Percentiles rank a stretch among this genome's conserved stretches.
Evolutionary conservation across 306 rosid genomes (phyloP).

Genomic region (Citrullus amarus): DNA sequence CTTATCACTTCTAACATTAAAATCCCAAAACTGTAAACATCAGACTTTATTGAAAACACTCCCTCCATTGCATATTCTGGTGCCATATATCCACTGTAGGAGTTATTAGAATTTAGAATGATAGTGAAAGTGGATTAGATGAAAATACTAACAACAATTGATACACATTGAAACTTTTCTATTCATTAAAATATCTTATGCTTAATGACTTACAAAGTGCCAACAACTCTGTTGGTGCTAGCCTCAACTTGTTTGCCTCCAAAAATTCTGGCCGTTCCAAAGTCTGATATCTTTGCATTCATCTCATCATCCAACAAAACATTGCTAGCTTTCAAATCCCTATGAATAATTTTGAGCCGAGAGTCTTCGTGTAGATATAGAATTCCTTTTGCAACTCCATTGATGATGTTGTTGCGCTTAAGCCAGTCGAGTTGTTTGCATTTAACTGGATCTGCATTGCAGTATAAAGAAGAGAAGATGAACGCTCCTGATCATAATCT

Average conservation of each 20-base stretch:
- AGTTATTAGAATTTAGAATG: neutral
- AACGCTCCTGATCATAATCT: neutral
- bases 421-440: conserved; percentile 24
- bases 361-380: conserved; percentile 46
- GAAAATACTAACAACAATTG: neutral
- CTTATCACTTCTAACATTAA: conserved; percentile 34
- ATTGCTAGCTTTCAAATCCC: conserved; percentile 42
- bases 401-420: conserved; percentile 24
- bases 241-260: conserved; percentile 33
- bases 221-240: conserved; percentile 32
- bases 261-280: conserved; percentile 33
- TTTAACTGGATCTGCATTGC: conserved; percentile 20
- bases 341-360: conserved; percentile 37
- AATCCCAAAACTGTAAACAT: conserved; percentile 43
- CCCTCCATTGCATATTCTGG: conserved; percentile 34
- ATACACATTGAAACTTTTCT: neutral
- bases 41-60: conserved; percentile 24
- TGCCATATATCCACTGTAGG: conserved; percentile 36
- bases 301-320: conserved; percentile 27
- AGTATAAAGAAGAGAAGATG: neutral
- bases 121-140: neutral
- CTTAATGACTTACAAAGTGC: conserved; percentile 35
- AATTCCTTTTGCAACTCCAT: conserved; percentile 36
- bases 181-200: neutral
- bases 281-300: conserved; percentile 42